phyloP scores from a whole-genome alignment of 306 rosid species.

The Aeschynomene evenia region DNA sequence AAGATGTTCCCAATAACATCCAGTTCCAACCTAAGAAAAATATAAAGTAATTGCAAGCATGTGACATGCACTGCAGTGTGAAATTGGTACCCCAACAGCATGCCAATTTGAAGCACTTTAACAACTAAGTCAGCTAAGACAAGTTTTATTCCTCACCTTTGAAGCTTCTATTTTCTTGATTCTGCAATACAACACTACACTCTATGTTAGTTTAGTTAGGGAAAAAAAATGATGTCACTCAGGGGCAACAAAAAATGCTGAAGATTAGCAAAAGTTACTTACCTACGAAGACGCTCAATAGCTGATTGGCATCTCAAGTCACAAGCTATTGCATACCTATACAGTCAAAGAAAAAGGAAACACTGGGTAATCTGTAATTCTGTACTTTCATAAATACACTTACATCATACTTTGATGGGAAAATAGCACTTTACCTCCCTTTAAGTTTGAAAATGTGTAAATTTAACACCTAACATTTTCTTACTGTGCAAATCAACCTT shows the following conservation, averaged over 20 bases:
- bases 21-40: background rate
- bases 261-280: background rate
- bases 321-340: conserved; percentile 84
- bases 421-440: no score
- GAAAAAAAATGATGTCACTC: conserved; percentile 1
- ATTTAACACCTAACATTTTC: no score
- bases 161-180: conserved; percentile 78
- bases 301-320: conserved; percentile 77
- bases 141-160: conserved; percentile 59
- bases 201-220: conserved; percentile 37
- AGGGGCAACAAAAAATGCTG: background rate
- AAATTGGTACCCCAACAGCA: conserved; percentile 1
- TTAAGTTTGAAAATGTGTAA: no score
- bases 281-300: conserved; percentile 93
- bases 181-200: conserved; percentile 58
- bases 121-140: conserved; percentile 8
- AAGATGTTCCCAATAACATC: background rate
- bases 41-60: conserved; percentile 16
- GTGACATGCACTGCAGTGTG: background rate
- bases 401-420: background rate
- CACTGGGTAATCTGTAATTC: background rate
- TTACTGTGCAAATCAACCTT: no score
- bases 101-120: conserved; percentile 7
- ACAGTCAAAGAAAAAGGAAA: conserved; percentile 6
- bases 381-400: background rate